Conservation (phyloP, 768 basidiomycete species). For the Lentinula lateritia region DNA sequence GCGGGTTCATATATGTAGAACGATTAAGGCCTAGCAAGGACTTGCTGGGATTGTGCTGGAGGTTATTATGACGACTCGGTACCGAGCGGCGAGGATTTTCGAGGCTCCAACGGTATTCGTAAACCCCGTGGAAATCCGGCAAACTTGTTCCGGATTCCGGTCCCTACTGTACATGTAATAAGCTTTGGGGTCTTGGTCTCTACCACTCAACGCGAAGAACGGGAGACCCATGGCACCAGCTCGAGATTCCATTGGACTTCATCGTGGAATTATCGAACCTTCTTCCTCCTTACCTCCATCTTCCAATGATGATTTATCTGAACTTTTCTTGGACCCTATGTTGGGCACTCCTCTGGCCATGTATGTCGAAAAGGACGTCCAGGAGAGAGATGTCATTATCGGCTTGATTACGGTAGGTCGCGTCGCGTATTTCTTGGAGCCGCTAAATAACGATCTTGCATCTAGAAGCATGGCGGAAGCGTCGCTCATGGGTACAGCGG, state of each 20-base stretch:
- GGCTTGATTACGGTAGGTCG: slow-evolving; percentile 61
- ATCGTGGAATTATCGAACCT: slow-evolving; percentile 21
- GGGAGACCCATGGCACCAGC: slow-evolving; percentile 78
- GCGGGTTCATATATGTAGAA: background rate
- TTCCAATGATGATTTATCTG: slow-evolving; percentile 10
- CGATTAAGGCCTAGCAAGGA: background rate
- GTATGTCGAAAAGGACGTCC: slow-evolving; percentile 79
- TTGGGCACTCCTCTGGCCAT: slow-evolving; percentile 69
- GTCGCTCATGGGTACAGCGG: slow-evolving; percentile 74
- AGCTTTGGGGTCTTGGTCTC: background rate
- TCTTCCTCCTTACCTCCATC: slow-evolving; percentile 29
- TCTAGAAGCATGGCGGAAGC: slow-evolving; percentile 72
- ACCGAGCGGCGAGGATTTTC: background rate
- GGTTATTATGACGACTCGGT: background rate
- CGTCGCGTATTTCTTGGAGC: slow-evolving; percentile 4
- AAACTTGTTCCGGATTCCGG: background rate
- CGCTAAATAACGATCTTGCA: background rate
- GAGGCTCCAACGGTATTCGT: too few species aligned
- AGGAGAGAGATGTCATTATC: slow-evolving; percentile 58
- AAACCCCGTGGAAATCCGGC: background rate
- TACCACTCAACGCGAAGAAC: background rate
- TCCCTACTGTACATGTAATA: background rate
- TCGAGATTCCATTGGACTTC: slow-evolving; percentile 50
- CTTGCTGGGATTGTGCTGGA: background rate
- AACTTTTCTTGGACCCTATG: slow-evolving; percentile 79